Percentiles rank a stretch among this genome's conserved stretches.
Evolutionary conservation across 139 green algal species (phyloP).

Genomic region (Micractinium conductrix): DNA sequence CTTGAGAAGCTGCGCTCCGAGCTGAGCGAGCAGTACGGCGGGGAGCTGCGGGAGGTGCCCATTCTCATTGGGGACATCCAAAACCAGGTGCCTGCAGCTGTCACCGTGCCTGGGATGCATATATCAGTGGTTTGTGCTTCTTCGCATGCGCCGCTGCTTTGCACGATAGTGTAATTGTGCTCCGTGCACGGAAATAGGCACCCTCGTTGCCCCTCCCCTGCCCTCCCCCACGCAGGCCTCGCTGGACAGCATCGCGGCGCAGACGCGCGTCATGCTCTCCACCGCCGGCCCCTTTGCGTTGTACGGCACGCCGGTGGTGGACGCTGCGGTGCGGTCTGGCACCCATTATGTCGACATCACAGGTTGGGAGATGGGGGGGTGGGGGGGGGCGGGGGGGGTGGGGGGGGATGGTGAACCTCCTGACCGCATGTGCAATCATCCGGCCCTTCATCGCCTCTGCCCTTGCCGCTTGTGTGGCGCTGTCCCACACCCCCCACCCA

Average conservation of each 20-base stretch:
- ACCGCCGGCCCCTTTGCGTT: slow-evolving; percentile 73
- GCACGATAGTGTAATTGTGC: too few species aligned
- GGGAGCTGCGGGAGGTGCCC: slow-evolving; percentile 63
- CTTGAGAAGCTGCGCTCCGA: slow-evolving; percentile 65
- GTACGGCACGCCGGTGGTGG: slow-evolving; percentile 79
- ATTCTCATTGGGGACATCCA: slow-evolving; percentile 70
- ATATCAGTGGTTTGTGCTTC: too few species aligned
- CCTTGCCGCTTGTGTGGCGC: too few species aligned
- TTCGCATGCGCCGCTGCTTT: too few species aligned
- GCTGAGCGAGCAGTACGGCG: slow-evolving; percentile 35
- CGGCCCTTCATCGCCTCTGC: too few species aligned
- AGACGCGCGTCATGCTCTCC: slow-evolving; percentile 76
- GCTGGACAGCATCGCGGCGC: slow-evolving; percentile 57
- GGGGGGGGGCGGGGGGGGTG: background rate
- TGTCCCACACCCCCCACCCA: too few species aligned
- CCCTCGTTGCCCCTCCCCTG: background rate
- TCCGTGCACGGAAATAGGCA: too few species aligned
- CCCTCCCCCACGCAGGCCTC: slow-evolving; percentile 25
- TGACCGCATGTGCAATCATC: too few species aligned
- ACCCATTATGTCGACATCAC: slow-evolving; percentile 94
- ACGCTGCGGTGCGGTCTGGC: slow-evolving; percentile 66
- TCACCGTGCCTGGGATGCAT: too few species aligned
- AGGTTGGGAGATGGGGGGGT: slow-evolving; percentile 54
- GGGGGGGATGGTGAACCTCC: too few species aligned
- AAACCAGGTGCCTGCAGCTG: slow-evolving; percentile 62